These are phyloP conservation scores for Russula ochroleuca DNA, from an alignment of 768 basidiomycete species.

Conservation along the genomic window DNA sequence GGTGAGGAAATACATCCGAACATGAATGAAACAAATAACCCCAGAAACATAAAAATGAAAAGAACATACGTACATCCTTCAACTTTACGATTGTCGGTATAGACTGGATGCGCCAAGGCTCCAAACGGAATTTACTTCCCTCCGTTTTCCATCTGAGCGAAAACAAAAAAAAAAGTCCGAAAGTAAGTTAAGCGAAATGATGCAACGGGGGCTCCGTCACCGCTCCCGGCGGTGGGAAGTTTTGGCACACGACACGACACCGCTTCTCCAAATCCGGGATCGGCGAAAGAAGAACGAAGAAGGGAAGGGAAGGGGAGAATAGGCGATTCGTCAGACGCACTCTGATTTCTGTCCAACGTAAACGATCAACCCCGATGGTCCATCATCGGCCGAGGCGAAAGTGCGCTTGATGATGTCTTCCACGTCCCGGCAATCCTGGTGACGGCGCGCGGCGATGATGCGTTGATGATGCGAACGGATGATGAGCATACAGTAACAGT, in stretches of 20 bases:
- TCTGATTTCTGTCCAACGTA: constrained; percentile 63
- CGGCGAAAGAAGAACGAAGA: not conserved
- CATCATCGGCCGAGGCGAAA: constrained; percentile 41
- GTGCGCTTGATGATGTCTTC: constrained; percentile 50
- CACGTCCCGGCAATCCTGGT: constrained; percentile 62
- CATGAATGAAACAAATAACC: not conserved
- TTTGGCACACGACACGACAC: too few relatives aligned
- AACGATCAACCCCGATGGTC: constrained; percentile 54
- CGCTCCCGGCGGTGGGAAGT: too few relatives aligned
- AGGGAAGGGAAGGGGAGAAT: not conserved
- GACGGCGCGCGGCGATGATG: not conserved
- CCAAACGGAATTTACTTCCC: constrained; percentile 54
- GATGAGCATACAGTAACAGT: not conserved
- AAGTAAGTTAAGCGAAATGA: not conserved
- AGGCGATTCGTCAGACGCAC: constrained; percentile 40
- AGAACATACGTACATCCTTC: constrained; percentile 44
- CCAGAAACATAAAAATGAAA: constrained; percentile 12
- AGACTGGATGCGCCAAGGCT: constrained; percentile 54
- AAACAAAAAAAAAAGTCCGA: constrained; percentile 3
- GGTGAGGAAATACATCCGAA: too few relatives aligned
- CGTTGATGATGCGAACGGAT: constrained; percentile 12
- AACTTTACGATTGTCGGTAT: constrained; percentile 68
- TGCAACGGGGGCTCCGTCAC: not conserved
- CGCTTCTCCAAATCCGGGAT: not conserved
- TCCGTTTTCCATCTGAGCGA: constrained; percentile 60